Evolutionary conservation across 2,329 filamentous ascomycete species (phyloP).

Genomic region (Coniochaeta pulveracea): DNA sequence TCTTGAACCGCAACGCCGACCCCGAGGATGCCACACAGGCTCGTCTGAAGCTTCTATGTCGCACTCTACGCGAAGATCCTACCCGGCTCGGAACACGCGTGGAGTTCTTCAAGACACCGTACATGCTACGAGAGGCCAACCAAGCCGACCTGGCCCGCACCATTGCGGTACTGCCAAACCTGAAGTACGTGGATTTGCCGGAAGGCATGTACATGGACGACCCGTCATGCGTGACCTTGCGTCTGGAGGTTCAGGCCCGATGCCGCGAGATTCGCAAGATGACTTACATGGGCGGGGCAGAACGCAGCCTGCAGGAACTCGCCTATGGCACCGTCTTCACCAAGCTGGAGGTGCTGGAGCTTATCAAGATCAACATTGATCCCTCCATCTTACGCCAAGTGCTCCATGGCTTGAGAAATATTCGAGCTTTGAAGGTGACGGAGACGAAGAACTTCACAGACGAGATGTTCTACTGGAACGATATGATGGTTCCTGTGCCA

Average conservation of each 20-base stretch:
- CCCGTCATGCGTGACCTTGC: conserved; percentile 58
- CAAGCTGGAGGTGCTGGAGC: conserved; percentile 61
- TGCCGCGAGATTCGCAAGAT: conserved; percentile 83
- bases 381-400: conserved; percentile 59
- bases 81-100: conserved; percentile 58
- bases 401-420: conserved; percentile 51
- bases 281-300: conserved; percentile 69
- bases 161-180: conserved; percentile 72
- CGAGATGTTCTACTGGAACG: conserved; percentile 57
- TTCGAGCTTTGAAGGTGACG: conserved; percentile 66
- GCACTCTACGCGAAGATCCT: conserved; percentile 70
- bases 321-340: conserved; percentile 56
- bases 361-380: conserved; percentile 58
- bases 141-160: conserved; percentile 77
- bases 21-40: conserved; percentile 69
- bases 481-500: conserved; percentile 61
- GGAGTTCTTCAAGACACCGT: conserved; percentile 75
- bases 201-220: conserved; percentile 82
- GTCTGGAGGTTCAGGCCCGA: conserved; percentile 72
- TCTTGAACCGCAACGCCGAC: conserved; percentile 66
- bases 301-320: conserved; percentile 64
- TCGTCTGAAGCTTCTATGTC: conserved; percentile 67
- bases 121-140: conserved; percentile 85
- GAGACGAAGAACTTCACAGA: conserved; percentile 63
- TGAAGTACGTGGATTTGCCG: conserved; percentile 83